A percentile compares a stretch with the other conserved stretches of the same genome.
phyloP scores from a whole-genome alignment of 2,329 filamentous ascomycete species.

The Stagonosporopsis chrysanthemi region DNA sequence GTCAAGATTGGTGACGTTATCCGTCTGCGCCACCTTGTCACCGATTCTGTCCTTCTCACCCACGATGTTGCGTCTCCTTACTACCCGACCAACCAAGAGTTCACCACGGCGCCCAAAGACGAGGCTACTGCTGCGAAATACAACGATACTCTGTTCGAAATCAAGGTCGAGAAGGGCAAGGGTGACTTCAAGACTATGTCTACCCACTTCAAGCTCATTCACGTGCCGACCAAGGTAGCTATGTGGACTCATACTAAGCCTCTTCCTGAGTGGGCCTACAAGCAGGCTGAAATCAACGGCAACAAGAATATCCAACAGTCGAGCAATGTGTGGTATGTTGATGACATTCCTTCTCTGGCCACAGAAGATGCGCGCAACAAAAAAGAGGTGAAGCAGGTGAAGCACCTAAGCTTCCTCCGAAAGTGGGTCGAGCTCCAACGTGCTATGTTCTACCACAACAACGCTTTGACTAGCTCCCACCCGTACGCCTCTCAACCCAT shows the following conservation, averaged over 20 bases:
- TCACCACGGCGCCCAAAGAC: slow-evolving; percentile 79
- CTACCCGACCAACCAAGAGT: slow-evolving; percentile 98
- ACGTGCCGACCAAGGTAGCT: slow-evolving; percentile 92
- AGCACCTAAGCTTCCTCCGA: slow-evolving; percentile 82
- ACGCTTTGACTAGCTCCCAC: slow-evolving; percentile 94
- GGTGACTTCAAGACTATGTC: slow-evolving; percentile 91
- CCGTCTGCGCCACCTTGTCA: slow-evolving; percentile 84
- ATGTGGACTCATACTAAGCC: slow-evolving; percentile 98
- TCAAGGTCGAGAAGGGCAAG: slow-evolving; percentile 83
- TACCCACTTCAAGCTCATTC: slow-evolving; percentile 94
- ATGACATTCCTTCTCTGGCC: slow-evolving; percentile 84
- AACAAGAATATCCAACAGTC: slow-evolving; percentile 93
- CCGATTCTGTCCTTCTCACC: slow-evolving; percentile 84
- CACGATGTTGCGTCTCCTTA: slow-evolving; percentile 97
- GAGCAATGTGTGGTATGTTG: slow-evolving; percentile 94
- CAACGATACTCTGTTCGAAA: slow-evolving; percentile 92
- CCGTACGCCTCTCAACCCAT: slow-evolving; percentile 94
- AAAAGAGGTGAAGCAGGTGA: slow-evolving; percentile 80
- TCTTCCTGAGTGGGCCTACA: slow-evolving; percentile 96
- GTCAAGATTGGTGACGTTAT: slow-evolving; percentile 87
- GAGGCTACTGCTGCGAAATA: slow-evolving; percentile 76
- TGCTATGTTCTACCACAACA: slow-evolving; percentile 99
- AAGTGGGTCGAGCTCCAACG: slow-evolving; percentile 98
- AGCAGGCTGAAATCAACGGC: slow-evolving; percentile 98
- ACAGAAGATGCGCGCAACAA: slow-evolving; percentile 74